phyloP scores from a whole-genome alignment of 2,329 filamentous ascomycete species.

The Hirsutella thompsonii region DNA sequence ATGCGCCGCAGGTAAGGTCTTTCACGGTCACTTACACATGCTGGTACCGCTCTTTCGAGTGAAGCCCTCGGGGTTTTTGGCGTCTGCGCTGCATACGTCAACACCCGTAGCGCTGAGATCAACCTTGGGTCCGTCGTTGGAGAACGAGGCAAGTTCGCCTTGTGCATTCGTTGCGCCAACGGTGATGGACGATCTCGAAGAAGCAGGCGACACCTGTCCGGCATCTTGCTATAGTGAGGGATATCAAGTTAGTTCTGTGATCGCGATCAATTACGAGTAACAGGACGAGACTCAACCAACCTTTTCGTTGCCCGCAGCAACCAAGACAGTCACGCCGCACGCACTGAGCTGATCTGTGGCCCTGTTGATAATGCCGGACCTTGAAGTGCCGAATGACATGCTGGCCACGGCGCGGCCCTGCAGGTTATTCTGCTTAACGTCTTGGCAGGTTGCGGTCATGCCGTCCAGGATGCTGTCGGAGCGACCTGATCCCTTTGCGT shows the following conservation, averaged over 20 bases:
- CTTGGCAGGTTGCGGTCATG: constrained; percentile 40
- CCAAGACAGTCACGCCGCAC: constrained; percentile 41
- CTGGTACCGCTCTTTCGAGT: constrained; percentile 39
- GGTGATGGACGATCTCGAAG: constrained; percentile 41
- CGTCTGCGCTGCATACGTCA: constrained; percentile 32
- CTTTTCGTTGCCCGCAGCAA: constrained; percentile 48
- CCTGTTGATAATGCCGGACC: constrained; percentile 38
- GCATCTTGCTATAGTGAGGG: constrained; percentile 27
- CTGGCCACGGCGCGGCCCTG: constrained; percentile 47
- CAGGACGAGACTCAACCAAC: constrained; percentile 11
- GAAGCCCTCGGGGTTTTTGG: constrained; percentile 15
- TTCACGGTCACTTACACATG: constrained; percentile 36
- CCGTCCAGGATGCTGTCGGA: constrained; percentile 41
- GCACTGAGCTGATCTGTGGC: constrained; percentile 35
- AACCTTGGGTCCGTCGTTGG: constrained; percentile 42
- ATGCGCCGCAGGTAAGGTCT: no score
- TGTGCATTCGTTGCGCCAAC: constrained; percentile 44
- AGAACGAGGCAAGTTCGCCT: constrained; percentile 38
- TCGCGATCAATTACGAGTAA: neutral
- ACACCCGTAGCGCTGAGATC: constrained; percentile 46
- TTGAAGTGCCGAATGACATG: constrained; percentile 45
- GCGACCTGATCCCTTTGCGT: constrained; percentile 24
- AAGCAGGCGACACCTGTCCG: constrained; percentile 37
- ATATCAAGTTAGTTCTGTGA: neutral
- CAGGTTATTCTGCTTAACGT: constrained; percentile 27